Evolutionary conservation across 495 filamentous ascomycete species (phyloP), one percentile per base, ranked within the genome.

Genomic region (Tuber calosporum): DNA sequence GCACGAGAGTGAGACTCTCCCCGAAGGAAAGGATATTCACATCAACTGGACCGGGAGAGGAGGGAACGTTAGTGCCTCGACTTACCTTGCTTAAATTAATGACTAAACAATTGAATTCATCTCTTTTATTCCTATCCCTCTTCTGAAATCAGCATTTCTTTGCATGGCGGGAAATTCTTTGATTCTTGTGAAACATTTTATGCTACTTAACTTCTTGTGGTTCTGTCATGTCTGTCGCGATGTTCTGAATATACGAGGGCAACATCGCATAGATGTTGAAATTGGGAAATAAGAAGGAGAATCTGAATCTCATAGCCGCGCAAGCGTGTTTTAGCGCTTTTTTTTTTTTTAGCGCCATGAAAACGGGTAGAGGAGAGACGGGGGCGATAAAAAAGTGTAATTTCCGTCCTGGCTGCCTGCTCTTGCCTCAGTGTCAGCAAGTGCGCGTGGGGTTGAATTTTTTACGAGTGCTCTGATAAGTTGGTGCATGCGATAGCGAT

Each of bases 31-130:
- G 86, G 89, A 98, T 83, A 94, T 95, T 83, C 95, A 99, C 87
- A 94, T 98, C 81, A 99, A 99, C 91, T 99, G 96, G 95, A 99
- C 95, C 77, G 96, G 95, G 72, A 89, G 95, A 81, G 95, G 95
- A 82, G 95, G 95, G 84, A 93, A 99, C 80, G 92, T 98, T 69
- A 95, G 92, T 71, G 95, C 95, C 78, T 97, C 94, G 69, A 98
- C 95, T 75, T 99, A 99, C 87, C 89, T 93, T 83, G 95, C 91
- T 87, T 99, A 94, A 90, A 72, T 68, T 69, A 68, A 77, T 43
- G 69, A 74, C 43, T 43, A 40, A 68, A 34, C 53, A 62, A 72
- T 67, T 37, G 40, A n/a, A 34, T 7, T 19, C 41, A 15, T 22
- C 67, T 68, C 71, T 77, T 66, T 37, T 36, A 37, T 68, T 43